These are phyloP conservation scores for Nicotiana obtusifolia DNA, from an alignment of 257 asterid genomes.

Conservation along the genomic window DNA sequence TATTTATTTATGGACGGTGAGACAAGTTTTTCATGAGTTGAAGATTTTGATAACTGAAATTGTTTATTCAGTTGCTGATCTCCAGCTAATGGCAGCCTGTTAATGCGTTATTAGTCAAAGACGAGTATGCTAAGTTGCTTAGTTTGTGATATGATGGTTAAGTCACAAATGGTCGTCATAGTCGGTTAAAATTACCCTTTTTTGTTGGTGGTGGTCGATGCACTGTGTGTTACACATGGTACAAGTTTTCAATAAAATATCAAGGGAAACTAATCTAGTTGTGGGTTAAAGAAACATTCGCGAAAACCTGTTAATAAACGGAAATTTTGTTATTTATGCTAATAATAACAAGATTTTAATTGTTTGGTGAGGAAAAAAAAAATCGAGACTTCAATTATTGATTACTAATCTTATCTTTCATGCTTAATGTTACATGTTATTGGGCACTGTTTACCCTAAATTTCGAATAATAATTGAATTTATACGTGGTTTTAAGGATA, in stretches of 20 bases:
- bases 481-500: too few species aligned
- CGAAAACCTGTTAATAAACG: background rate
- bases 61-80: background rate
- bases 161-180: background rate
- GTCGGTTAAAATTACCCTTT: slow-evolving; percentile 1
- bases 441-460: too few species aligned
- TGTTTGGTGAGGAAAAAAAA: too few species aligned
- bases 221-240: background rate
- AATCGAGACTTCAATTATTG: too few species aligned
- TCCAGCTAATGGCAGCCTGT: slow-evolving; percentile 6
- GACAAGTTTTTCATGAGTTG: slow-evolving; percentile 4
- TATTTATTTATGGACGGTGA: background rate
- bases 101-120: background rate
- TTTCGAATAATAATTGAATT: too few species aligned
- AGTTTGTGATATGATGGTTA: slow-evolving; percentile 3
- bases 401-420: too few species aligned
- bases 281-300: background rate
- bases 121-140: background rate
- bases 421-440: too few species aligned
- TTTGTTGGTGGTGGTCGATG: background rate
- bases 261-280: background rate
- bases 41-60: background rate
- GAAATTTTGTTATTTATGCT: background rate
- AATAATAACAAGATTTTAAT: too few species aligned
- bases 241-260: background rate